Base-by-base conservation (phyloP, 176 grass and related monocot species). In the Ensete glaucum region DNA sequence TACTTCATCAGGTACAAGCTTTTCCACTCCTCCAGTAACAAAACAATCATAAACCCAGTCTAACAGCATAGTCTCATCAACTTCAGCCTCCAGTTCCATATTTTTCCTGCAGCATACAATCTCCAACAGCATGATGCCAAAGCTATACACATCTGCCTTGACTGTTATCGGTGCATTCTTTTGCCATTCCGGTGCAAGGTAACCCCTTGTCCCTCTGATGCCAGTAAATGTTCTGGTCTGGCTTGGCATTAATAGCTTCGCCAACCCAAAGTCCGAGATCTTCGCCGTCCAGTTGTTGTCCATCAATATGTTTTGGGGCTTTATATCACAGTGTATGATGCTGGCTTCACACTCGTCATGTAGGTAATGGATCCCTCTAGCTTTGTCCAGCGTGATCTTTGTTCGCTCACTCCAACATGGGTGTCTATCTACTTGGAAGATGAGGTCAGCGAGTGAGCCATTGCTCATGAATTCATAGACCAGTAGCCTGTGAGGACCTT, bases 311-410 rank as follows among this genome's bases (percentile, higher is more conserved):
- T 91, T 91, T 52, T 85, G 65, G 9, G 88, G 82, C 72, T 87
- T 87, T 15, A 91, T 79, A 77, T 91, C 88, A 53, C 85, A 87
- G 56, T 91, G 88, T 25, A 91, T 80, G 59, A 87, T 68, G 9
- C 74, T 57, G 27, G 54, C 62, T 3, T 87, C 79, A 13, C 69
- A 71, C 57, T 84, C 82, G 15, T 81, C 68, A 62, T 87, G 88
- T 29, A 91, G 79, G 83, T 87, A 90, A 62, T 64, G 84, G 2
- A 84, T 29, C 9, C 80, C 85, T 2, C 76, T 75, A 1, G 73
- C 79, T 0, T 78, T 74, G 68, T 87, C 79, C 7, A 87, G 67
- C 43, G 85, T 72, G 17, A 85, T 59, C 65, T 3, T 67, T 6
- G 1, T 6, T 6, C 85, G 79, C 17, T 70, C 74, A 9, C 49